A percentile compares a stretch with the other conserved stretches of the same genome.
These are phyloP conservation scores for Linnemannia hyalina DNA, from an alignment of 192 early-diverging fungal genomes.

Conservation along the genomic window DNA sequence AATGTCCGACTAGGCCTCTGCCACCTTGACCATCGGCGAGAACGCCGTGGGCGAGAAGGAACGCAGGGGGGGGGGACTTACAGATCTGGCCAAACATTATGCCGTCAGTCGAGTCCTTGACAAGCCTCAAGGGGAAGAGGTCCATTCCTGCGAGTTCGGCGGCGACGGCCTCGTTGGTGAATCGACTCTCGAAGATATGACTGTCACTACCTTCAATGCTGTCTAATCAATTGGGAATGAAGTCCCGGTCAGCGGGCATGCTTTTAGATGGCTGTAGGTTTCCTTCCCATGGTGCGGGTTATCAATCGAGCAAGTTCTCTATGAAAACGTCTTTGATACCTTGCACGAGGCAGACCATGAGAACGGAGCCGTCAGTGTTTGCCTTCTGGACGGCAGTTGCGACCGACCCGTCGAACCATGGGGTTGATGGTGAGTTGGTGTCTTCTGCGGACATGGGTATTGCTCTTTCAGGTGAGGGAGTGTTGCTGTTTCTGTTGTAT, in stretches of 20 bases:
- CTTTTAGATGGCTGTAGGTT: background rate
- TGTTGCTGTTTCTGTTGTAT: background rate
- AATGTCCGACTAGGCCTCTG: background rate
- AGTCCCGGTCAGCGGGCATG: background rate
- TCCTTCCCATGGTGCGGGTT: background rate
- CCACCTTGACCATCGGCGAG: background rate
- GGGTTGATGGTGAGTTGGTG: background rate
- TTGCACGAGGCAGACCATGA: conserved; percentile 46
- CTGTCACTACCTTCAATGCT: conserved; percentile 24
- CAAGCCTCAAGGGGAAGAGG: conserved; percentile 23
- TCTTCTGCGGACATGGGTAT: background rate
- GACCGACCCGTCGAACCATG: conserved; percentile 44
- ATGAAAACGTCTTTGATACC: background rate
- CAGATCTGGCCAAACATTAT: conserved; percentile 54
- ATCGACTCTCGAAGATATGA: conserved; percentile 34
- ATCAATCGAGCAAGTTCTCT: background rate
- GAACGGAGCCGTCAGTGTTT: conserved; percentile 16
- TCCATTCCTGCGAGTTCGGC: conserved; percentile 14
- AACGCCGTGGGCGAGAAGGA: background rate
- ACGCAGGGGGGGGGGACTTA: conserved; percentile 5
- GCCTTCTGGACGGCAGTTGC: conserved; percentile 37
- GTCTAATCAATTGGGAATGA: background rate
- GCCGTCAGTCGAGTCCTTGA: conserved; percentile 43
- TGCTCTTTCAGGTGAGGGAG: background rate
- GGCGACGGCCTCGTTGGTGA: conserved; percentile 8